phyloP scores from a whole-genome alignment of 2,329 filamentous ascomycete species.

The Pseudogymnoascus sp. region DNA sequence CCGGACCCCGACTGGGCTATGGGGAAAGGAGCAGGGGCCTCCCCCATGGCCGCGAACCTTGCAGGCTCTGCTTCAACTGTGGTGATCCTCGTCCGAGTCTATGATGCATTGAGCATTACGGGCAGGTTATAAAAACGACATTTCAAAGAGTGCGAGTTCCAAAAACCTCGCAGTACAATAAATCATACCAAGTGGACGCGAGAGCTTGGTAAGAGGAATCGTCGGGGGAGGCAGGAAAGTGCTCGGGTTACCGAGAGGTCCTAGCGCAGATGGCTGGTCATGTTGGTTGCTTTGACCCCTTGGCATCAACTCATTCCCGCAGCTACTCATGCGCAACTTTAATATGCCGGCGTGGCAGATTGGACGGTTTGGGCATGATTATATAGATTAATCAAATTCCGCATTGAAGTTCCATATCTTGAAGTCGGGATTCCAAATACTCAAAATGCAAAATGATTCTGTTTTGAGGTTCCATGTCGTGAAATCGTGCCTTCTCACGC shows the following conservation, averaged over 20 bases:
- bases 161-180: slow-evolving; percentile 1
- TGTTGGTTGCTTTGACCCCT: slow-evolving; percentile 8
- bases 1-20: neutral
- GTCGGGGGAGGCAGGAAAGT: slow-evolving; percentile 3
- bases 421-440: neutral
- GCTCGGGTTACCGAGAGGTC: neutral
- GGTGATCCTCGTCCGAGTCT: slow-evolving; percentile 8
- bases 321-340: slow-evolving; percentile 8
- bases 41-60: neutral
- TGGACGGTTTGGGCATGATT: neutral
- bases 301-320: neutral
- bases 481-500: no score
- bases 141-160: slow-evolving; percentile 1
- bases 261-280: slow-evolving; percentile 6
- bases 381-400: neutral
- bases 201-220: slow-evolving; percentile 1
- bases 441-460: neutral
- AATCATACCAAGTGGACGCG: neutral
- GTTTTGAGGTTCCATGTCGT: no score
- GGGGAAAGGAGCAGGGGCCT: slow-evolving; percentile 6
- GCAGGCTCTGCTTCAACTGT: slow-evolving; percentile 3
- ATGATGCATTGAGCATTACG: slow-evolving; percentile 1
- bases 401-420: neutral
- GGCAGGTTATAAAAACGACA: slow-evolving; percentile 1
- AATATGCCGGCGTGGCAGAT: neutral